Base-by-base conservation (phyloP, 345 rosid genomes). In the Populus alba region DNA sequence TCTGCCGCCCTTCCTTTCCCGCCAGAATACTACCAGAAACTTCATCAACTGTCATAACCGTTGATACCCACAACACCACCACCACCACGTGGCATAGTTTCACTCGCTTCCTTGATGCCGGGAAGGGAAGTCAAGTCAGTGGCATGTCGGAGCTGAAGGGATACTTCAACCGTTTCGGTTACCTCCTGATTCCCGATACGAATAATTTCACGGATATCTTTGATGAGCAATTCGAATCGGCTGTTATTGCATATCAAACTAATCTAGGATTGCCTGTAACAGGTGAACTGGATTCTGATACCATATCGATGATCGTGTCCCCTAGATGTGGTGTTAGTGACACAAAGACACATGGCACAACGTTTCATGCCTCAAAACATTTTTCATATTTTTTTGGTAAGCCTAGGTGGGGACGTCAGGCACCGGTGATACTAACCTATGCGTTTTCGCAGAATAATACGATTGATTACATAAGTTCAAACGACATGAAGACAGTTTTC, bases 261-360 rank as follows among this genome's bases (percentile, higher is more conserved):
- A 90, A 84, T 74, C 81, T 95, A 0, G 97, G 98, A 22, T 83
- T 95, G 20, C 87, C 91, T 4, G 85, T 85, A 6, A 90, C 93
- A 16, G 98, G 95, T 0, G 81, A 82, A 77, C 88, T 93, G 35
- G 97, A 95, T 76, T 77, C 89, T 53, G 83, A 83, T 38, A 95
- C 98, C 5, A 85, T 95, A 53, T 45, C 89, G 0, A 59, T 86
- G 18, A 87, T 93, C 83, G 84, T 89, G 84, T 78, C 93, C 5
- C 98, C 98, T 7, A 81, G 98, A 53, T 95, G 98, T 74, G 99
- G 99, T 11, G 91, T 92, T 4, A 84, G 87, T 23, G 98, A 95
- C 35, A 41, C 79, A 22, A 29, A 0, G 65, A 59, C 65, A 1
- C 81, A 22, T 74, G 59, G 71, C 31, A n/a, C 80, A 7, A 18